A percentile compares a stretch with the other conserved stretches of the same genome.
Conservation (phyloP, 2,329 filamentous ascomycete species). For the Fusarium oligoseptatum region DNA sequence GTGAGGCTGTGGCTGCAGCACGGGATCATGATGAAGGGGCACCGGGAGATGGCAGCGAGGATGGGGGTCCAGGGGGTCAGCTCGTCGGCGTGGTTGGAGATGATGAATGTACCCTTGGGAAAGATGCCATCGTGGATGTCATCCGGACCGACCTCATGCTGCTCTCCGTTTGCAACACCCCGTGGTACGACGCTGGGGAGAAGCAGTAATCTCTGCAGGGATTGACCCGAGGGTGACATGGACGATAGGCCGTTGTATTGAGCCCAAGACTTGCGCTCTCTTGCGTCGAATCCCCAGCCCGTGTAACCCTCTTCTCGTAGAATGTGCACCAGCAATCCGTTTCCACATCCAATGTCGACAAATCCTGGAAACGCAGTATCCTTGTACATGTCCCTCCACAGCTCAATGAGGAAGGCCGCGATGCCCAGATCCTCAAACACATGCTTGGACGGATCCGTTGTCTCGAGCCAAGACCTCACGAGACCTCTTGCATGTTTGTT, state of each 20-base stretch:
- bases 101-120: constrained; percentile 83
- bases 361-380: constrained; percentile 80
- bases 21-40: constrained; percentile 91
- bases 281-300: constrained; percentile 93
- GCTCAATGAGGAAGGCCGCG: constrained; percentile 90
- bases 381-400: constrained; percentile 88
- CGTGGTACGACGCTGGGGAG: constrained; percentile 59
- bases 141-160: constrained; percentile 22
- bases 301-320: constrained; percentile 83
- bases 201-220: constrained; percentile 63
- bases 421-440: constrained; percentile 96
- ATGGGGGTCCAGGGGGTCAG: constrained; percentile 96
- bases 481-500: constrained; percentile 79
- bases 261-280: constrained; percentile 86
- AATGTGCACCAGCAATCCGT: constrained; percentile 89
- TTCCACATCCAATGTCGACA: constrained; percentile 96
- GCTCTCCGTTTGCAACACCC: constrained; percentile 23
- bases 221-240: constrained; percentile 46
- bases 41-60: constrained; percentile 79
- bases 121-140: constrained; percentile 74
- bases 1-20: constrained; percentile 93
- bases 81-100: constrained; percentile 97
- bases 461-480: constrained; percentile 84
- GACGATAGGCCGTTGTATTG: constrained; percentile 67
- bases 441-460: constrained; percentile 89